These are phyloP conservation scores for Aphanocladium album DNA, from an alignment of 2,329 filamentous ascomycete species.

Conservation along the genomic window DNA sequence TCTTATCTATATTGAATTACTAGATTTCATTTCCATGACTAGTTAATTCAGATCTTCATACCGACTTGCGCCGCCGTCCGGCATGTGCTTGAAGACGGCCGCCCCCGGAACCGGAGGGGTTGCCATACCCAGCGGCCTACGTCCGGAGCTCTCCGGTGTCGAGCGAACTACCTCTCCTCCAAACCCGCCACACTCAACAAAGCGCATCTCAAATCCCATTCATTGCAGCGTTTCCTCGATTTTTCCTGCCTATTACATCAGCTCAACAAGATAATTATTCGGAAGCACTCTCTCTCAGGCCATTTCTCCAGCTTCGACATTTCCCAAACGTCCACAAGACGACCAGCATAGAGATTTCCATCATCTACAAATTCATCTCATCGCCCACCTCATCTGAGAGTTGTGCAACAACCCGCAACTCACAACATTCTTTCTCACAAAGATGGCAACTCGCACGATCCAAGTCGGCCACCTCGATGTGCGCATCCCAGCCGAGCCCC, in stretches of 20 bases:
- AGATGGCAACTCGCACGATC: slow-evolving; percentile 8
- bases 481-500: slow-evolving; percentile 53
- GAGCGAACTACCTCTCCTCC: neutral
- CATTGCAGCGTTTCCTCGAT: neutral
- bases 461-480: slow-evolving; percentile 18
- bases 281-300: neutral
- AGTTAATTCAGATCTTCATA: too few species aligned
- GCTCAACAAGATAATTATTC: neutral
- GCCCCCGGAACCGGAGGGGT: slow-evolving; percentile 6
- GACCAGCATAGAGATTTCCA: neutral
- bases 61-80: slow-evolving; percentile 5
- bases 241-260: neutral
- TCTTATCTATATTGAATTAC: too few species aligned
- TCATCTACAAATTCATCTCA: neutral
- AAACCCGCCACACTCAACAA: neutral
- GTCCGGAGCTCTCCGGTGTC: slow-evolving; percentile 3
- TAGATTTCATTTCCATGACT: too few species aligned
- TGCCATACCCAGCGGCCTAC: neutral
- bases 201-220: neutral
- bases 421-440: neutral
- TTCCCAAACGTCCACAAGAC: too few species aligned
- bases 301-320: too few species aligned
- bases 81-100: neutral
- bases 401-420: neutral
- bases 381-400: neutral